Evolutionary conservation across 2,329 filamentous ascomycete genomes (phyloP), one percentile per base, ranked within the genome.

Genomic region (Penicillium sp.): DNA sequence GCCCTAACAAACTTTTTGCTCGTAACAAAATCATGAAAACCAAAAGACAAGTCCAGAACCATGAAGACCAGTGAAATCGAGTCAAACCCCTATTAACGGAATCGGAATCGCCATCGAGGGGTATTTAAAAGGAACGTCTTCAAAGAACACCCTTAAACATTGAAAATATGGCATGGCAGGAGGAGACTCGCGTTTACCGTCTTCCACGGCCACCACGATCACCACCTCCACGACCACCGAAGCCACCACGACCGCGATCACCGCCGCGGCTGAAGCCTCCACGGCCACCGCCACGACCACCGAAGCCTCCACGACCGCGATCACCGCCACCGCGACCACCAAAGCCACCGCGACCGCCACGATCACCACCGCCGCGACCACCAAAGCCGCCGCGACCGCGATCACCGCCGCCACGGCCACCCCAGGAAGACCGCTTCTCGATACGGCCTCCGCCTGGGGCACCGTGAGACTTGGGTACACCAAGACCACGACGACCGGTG

Each of bases 381-480:
- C 50, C 56, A 41, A 39, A 14, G 19, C 45, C 50, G 37, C 49
- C 52, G 29, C 52, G 48, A 47, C 53, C 55, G 29, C 43, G 45
- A 22, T 55, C 52, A 19, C 55, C 51, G 37, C 44, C 52, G 33
- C 54, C 59, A 33, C 60, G 48, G 9, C 56, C 52, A 44, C 51
- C 54, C 13, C 57, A 55, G 33, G 60, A 62, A 21, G 59, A 68
- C 21, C 61, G 59, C 65, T 70, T 70, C 48, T 70, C 68, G 46
- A 70, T 55, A 5, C 67, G 62, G 19, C 65, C 63, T 16, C 58
- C 62, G n/a, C 59, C 58, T 13, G 66, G 50, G 9, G 65, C 57
- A 47, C 67, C 68, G 29, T 56, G 63, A 3, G 63, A 57, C 57
- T 70, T 70, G 50, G 68, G 62, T 1, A 64, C 60, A 48, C 68